Evolutionary conservation across 2,329 filamentous ascomycete species (phyloP).

Genomic region (Aureobasidium lini): DNA sequence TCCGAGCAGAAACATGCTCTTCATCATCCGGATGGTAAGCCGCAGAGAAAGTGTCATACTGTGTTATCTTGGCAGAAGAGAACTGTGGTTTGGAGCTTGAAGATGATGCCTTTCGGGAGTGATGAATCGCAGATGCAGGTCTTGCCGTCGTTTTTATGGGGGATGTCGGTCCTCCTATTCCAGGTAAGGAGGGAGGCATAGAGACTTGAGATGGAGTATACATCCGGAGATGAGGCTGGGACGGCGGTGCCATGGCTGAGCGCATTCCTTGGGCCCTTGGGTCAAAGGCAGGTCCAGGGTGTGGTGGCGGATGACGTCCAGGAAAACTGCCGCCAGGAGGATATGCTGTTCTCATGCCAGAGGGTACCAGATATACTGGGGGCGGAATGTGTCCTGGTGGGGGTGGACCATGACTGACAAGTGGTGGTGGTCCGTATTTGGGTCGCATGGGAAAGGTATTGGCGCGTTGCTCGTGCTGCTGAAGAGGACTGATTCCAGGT

Average conservation of each 20-base stretch:
- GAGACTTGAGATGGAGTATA: neutral
- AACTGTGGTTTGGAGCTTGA: neutral
- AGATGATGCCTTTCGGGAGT: neutral
- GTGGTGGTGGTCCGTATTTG: neutral
- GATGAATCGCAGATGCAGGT: neutral
- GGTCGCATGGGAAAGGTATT: neutral
- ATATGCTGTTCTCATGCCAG: neutral
- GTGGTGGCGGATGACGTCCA: neutral
- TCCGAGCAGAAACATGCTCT: constrained; percentile 1
- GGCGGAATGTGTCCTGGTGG: neutral
- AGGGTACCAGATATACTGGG: neutral
- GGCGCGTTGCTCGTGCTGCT: neutral
- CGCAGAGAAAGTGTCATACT: neutral
- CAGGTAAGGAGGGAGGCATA: neutral
- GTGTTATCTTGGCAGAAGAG: neutral
- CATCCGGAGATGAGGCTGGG: neutral
- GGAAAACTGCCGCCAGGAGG: neutral
- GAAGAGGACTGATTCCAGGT: neutral
- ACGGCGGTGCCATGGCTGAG: neutral
- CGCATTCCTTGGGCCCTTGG: neutral
- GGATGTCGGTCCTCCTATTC: neutral
- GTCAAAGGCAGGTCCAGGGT: neutral
- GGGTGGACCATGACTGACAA: neutral
- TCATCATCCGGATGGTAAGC: neutral
- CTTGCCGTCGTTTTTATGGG: neutral